These are phyloP conservation scores for Brassica incana DNA, from an alignment of 345 rosid genomes.

Conservation along the genomic window DNA sequence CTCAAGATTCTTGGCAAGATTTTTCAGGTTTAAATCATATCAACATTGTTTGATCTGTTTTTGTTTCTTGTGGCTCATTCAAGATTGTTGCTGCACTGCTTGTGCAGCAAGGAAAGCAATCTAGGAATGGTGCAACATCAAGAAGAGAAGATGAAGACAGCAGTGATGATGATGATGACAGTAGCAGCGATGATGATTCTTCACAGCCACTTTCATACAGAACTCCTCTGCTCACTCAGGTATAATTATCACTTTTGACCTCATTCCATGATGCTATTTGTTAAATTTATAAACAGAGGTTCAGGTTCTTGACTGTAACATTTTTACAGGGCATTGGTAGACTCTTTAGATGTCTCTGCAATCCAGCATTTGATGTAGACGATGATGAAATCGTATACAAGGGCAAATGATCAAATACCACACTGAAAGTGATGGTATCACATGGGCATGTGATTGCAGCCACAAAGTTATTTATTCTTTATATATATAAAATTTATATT, in stretches of 20 bases:
- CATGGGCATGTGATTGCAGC: constrained; percentile 30
- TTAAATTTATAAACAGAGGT: not conserved
- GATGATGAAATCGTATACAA: constrained; percentile 89
- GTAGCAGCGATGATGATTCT: constrained; percentile 74
- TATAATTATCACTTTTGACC: constrained; percentile 12
- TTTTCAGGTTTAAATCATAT: constrained; percentile 62
- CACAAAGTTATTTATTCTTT: constrained; percentile 23
- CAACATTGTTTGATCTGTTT: not conserved
- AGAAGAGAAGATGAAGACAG: constrained; percentile 66
- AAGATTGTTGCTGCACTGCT: constrained; percentile 9
- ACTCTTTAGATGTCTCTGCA: constrained; percentile 95
- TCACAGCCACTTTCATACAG: constrained; percentile 66
- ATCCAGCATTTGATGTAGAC: constrained; percentile 92
- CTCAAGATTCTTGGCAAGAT: constrained; percentile 76
- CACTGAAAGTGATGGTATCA: constrained; percentile 17
- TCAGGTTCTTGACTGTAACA: not conserved
- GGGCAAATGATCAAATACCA: constrained; percentile 52
- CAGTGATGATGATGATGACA: constrained; percentile 54
- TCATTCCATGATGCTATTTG: not conserved
- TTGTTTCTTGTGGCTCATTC: constrained; percentile 16
- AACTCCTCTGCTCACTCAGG: constrained; percentile 89
- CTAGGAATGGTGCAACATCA: constrained; percentile 51
- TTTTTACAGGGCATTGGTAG: constrained; percentile 83
- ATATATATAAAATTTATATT: constrained; percentile 9
- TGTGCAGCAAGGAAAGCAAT: constrained; percentile 58